Conservation (phyloP, 257 asterid species). For the Solanum pinnatisectum region DNA sequence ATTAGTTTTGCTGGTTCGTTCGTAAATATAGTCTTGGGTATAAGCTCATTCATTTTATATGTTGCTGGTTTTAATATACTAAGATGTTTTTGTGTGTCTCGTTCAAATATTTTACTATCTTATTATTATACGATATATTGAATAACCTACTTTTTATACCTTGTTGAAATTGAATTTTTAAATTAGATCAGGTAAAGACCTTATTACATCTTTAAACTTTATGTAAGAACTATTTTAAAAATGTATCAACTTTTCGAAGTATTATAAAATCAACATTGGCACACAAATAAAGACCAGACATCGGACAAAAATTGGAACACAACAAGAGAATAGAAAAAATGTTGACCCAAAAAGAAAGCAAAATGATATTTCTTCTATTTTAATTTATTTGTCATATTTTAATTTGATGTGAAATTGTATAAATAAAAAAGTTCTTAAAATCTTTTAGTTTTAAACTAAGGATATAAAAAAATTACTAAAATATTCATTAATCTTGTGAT, state of each 20-base stretch:
- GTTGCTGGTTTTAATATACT: not conserved
- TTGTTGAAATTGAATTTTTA: not conserved
- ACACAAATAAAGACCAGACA: not conserved
- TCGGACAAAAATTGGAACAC: not conserved
- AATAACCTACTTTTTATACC: not conserved
- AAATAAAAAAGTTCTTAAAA: too few relatives aligned
- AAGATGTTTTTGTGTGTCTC: not conserved
- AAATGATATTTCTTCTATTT: too few relatives aligned
- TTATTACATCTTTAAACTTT: not conserved
- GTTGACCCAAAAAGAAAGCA: not conserved
- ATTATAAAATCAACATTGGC: not conserved
- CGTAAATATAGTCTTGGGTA: not conserved
- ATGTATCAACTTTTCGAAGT: not conserved
- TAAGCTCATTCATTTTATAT: too few relatives aligned
- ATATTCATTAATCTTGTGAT: fast-evolving
- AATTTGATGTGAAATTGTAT: not conserved
- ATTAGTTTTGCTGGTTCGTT: not conserved
- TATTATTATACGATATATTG: not conserved
- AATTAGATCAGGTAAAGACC: not conserved
- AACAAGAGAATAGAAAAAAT: not conserved
- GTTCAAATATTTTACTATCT: not conserved
- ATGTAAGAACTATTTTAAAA: not conserved
- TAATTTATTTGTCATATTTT: too few relatives aligned
- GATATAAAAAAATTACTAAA: too few relatives aligned
- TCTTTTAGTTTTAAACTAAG: too few relatives aligned